phyloP scores from a whole-genome alignment of 2,329 filamentous ascomycete species.

The Diplocarpon mali region DNA sequence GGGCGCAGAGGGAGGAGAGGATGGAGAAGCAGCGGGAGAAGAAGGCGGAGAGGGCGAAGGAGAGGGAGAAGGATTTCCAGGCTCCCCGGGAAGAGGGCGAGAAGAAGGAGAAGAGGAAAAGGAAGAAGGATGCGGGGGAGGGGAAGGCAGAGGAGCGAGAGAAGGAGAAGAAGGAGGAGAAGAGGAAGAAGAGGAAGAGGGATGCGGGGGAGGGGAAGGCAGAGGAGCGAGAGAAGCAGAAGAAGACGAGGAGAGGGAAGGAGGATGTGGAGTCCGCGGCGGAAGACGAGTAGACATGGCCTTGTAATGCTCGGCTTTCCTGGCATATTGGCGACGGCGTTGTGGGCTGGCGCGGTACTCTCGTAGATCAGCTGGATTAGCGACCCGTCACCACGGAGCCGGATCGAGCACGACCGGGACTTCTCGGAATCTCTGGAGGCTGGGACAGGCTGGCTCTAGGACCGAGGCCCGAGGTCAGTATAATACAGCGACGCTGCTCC shows the following conservation, averaged over 20 bases:
- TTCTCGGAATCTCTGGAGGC: no score
- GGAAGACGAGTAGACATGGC: conserved; percentile 5
- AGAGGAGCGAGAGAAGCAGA: conserved; percentile 15
- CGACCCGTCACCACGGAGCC: no score
- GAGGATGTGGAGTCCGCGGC: conserved; percentile 9
- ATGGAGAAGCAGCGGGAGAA: conserved; percentile 77
- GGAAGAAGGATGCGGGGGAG: conserved; percentile 21
- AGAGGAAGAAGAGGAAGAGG: conserved; percentile 17
- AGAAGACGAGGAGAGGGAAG: conserved; percentile 13
- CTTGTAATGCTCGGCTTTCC: neutral
- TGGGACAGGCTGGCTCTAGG: no score
- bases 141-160: conserved; percentile 14
- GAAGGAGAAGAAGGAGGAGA: conserved; percentile 21
- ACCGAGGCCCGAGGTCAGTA: no score
- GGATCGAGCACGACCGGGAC: no score
- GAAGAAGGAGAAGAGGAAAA: conserved; percentile 43
- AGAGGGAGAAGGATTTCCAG: conserved; percentile 76
- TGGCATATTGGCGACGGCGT: conserved; percentile 15
- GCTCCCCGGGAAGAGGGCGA: conserved; percentile 66
- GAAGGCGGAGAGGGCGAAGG: conserved; percentile 78
- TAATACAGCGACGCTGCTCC: no score
- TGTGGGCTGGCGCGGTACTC: conserved; percentile 1
- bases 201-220: conserved; percentile 16
- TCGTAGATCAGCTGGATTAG: neutral
- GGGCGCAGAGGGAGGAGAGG: conserved; percentile 66